These are phyloP conservation scores for Fusarium sp. DNA, from an alignment of 2,329 filamentous ascomycete species.

Conservation along the genomic window DNA sequence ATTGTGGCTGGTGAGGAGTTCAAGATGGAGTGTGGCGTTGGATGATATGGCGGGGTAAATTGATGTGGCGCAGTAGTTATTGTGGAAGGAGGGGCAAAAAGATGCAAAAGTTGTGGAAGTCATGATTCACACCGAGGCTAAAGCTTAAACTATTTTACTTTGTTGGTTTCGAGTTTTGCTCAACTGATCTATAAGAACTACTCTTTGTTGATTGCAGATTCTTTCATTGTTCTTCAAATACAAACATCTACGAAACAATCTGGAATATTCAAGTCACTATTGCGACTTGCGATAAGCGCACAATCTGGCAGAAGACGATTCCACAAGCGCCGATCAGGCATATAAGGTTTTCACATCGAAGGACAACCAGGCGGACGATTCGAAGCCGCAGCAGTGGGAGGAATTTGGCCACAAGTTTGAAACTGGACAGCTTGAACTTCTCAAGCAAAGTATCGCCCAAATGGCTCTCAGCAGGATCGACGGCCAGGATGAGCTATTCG, in stretches of 20 bases:
- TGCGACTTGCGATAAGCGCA: neutral
- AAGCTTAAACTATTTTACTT: constrained; percentile 8
- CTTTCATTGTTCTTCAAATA: neutral
- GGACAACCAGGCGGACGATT: constrained; percentile 1
- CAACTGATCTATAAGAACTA: neutral
- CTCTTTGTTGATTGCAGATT: neutral
- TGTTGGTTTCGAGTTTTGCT: neutral
- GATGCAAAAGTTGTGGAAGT: constrained; percentile 14
- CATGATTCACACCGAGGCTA: constrained; percentile 34
- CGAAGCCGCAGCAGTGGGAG: constrained; percentile 36
- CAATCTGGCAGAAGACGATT: constrained; percentile 24
- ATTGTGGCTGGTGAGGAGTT: constrained; percentile 8
- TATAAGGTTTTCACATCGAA: neutral
- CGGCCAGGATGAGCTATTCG: constrained; percentile 53
- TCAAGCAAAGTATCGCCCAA: constrained; percentile 46
- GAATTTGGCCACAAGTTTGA: constrained; percentile 38
- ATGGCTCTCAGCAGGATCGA: constrained; percentile 57
- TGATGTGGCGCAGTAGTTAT: constrained; percentile 6
- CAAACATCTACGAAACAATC: neutral
- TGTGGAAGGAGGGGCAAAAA: constrained; percentile 28
- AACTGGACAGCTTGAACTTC: constrained; percentile 35
- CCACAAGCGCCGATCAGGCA: neutral
- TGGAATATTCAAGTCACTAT: neutral
- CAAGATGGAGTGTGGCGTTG: constrained; percentile 3
- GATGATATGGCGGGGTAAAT: constrained; percentile 24